Conservation (phyloP, 192 early-diverging fungal species). For the Umbelopsis ramanniana region DNA sequence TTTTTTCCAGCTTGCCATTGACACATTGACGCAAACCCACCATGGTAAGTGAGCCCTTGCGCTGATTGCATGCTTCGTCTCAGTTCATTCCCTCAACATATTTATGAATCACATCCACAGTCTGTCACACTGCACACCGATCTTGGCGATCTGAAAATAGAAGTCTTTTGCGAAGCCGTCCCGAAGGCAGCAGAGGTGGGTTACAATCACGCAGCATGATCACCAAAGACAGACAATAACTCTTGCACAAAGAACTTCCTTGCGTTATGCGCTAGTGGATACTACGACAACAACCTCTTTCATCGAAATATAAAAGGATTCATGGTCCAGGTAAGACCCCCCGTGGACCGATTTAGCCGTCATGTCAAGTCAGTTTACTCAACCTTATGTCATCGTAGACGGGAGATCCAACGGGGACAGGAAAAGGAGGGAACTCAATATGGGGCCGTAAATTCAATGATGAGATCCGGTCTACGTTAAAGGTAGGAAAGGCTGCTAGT, state of each 20-base stretch:
- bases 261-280: constrained; percentile 91
- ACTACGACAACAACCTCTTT: constrained; percentile 87
- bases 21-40: not conserved
- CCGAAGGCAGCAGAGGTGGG: constrained; percentile 79
- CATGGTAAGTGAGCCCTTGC: not conserved
- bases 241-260: constrained; percentile 80
- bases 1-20: not conserved
- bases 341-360: too few species aligned
- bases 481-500: constrained; percentile 47
- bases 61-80: not conserved
- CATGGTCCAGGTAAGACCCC: constrained; percentile 69
- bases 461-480: constrained; percentile 77
- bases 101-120: constrained; percentile 37
- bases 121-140: constrained; percentile 93
- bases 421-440: constrained; percentile 87
- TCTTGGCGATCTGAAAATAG: constrained; percentile 92
- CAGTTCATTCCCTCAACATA: not conserved
- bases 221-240: not conserved
- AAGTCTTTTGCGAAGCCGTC: constrained; percentile 89
- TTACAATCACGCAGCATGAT: not conserved
- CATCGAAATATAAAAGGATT: constrained; percentile 88
- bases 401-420: constrained; percentile 86
- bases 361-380: not conserved
- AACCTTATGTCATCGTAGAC: constrained; percentile 49
- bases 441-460: constrained; percentile 84